These are phyloP conservation scores for Pseudognaphalium luteoalbum DNA, from an alignment of 129 eudicot genomes.

Conservation along the genomic window DNA sequence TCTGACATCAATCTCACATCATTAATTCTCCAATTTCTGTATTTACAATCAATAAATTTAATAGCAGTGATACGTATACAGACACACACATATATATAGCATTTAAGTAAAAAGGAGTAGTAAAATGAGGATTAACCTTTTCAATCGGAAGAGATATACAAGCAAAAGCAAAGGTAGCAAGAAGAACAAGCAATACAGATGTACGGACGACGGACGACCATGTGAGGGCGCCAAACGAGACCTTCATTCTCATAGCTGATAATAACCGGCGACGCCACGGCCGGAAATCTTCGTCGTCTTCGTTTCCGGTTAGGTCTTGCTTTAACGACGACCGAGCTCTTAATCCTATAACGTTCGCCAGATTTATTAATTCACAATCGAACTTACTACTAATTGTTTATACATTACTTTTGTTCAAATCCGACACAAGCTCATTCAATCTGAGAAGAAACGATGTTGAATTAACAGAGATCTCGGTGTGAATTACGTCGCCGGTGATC, in stretches of 20 bases:
- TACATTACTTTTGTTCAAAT: slow-evolving; percentile 9
- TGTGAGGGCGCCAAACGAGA: slow-evolving; percentile 41
- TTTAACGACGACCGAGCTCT: slow-evolving; percentile 77
- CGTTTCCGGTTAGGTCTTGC: slow-evolving; percentile 58
- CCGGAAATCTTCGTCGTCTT: slow-evolving; percentile 66
- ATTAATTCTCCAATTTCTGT: slow-evolving; percentile 1
- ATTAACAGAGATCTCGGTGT: slow-evolving; percentile 18
- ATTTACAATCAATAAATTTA: slow-evolving; percentile 11
- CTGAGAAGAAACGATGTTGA: not conserved
- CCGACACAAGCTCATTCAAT: not conserved
- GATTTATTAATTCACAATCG: slow-evolving; percentile 31
- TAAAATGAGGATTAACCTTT: slow-evolving; percentile 46
- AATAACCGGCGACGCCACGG: slow-evolving; percentile 70
- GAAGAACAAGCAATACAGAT: slow-evolving; percentile 42
- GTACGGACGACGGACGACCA: slow-evolving; percentile 55
- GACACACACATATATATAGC: not conserved
- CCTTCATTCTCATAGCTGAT: slow-evolving; percentile 44
- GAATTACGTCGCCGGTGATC: slow-evolving; percentile 24
- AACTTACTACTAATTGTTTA: not conserved
- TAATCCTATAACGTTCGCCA: slow-evolving; percentile 79
- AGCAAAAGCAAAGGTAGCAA: slow-evolving; percentile 58
- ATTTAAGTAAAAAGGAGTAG: not conserved
- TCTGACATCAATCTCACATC: not conserved
- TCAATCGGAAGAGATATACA: slow-evolving; percentile 77
- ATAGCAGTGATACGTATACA: not conserved